Percentiles rank a stretch among this genome's conserved stretches.
phyloP scores from a whole-genome alignment of 129 eudicot species.

The Centrapalus pauciflorus region DNA sequence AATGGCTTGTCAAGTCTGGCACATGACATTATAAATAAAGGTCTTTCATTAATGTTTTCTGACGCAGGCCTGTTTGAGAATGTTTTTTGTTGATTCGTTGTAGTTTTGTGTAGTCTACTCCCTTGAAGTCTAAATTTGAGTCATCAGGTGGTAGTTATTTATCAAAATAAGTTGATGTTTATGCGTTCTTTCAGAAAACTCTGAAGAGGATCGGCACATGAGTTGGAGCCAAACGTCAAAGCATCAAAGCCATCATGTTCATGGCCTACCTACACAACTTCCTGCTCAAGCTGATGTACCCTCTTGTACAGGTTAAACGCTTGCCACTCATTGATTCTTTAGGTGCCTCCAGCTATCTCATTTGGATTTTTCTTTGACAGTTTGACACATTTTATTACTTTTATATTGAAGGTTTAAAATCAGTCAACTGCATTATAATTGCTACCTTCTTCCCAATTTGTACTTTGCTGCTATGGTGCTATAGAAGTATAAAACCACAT shows the following conservation, averaged over 20 bases:
- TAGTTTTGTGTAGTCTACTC: not conserved
- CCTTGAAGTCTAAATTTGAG: not conserved
- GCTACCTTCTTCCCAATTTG: not conserved
- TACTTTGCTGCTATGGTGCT: constrained; percentile 2
- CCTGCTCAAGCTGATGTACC: constrained; percentile 85
- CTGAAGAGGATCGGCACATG: constrained; percentile 46
- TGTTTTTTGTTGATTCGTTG: not conserved
- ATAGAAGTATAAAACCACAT: not conserved
- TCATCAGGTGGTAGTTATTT: constrained; percentile 1
- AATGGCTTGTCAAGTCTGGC: constrained; percentile 53
- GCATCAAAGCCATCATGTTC: constrained; percentile 31
- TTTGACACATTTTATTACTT: no score
- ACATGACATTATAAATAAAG: constrained; percentile 56
- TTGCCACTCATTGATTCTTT: not conserved
- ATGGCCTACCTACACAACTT: constrained; percentile 70
- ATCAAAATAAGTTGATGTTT: not conserved
- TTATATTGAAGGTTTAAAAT: no score
- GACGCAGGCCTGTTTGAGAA: not conserved
- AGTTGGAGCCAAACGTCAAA: constrained; percentile 49
- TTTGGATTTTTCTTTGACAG: not conserved
- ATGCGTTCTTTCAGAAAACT: constrained; percentile 36
- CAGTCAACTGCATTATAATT: not conserved
- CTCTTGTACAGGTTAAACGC: constrained; percentile 72
- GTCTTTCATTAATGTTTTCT: constrained; percentile 23
- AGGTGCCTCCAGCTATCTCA: no score